Base-by-base conservation (phyloP, 2,329 filamentous ascomycete genomes). In the Orbilia oligospora region DNA sequence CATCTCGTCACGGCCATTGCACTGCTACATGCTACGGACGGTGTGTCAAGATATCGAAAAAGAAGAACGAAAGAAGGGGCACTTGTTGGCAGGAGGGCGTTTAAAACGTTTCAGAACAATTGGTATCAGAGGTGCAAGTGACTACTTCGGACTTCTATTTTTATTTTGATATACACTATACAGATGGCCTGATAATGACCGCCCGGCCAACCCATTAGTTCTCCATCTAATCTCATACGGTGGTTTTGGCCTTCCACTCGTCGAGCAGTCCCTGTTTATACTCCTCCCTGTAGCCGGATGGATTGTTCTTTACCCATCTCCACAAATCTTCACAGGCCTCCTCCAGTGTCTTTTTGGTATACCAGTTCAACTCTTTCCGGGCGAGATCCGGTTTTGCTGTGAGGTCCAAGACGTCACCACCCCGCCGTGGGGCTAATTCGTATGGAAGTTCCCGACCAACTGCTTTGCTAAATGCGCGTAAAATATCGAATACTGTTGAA, bases 241-340 rank as follows among this genome's bases (percentile, higher is more conserved):
- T 46, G 22, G 6, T 53, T 53, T 69, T 79, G n/a, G 64, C 18
- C 41, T 85, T 84, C 86, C 91, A 81, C 56, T 87, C 87, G 77
- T 91, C 91, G 65, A 97, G 84, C 82, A 98, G 88, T 85, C 92
- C 90, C 81, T 92, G 88, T 0, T 95, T 95, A 20, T 95, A 93
- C 81, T 94, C 89, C 86, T 98, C 94, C 81, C 92, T 89, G 87
- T 98, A 98, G n/a, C 95, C 95, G 86, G 94, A 90, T 20, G 95
- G 95, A 87, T 98, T 98, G 86, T 97, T 97, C 86, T 92, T 88
- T 16, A 97, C 97, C 96, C 96, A 99, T 83, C 90, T 91, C 96
- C 96, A 99, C 81, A 99, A 88, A 85, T 99, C 94, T 82, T 91
- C 90, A 84, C 96, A 99, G 27, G 95, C 94, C 84, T 97, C 90